Conservation (phyloP, 2,329 filamentous ascomycete genomes). For the Stagonosporopsis rhizophila region DNA sequence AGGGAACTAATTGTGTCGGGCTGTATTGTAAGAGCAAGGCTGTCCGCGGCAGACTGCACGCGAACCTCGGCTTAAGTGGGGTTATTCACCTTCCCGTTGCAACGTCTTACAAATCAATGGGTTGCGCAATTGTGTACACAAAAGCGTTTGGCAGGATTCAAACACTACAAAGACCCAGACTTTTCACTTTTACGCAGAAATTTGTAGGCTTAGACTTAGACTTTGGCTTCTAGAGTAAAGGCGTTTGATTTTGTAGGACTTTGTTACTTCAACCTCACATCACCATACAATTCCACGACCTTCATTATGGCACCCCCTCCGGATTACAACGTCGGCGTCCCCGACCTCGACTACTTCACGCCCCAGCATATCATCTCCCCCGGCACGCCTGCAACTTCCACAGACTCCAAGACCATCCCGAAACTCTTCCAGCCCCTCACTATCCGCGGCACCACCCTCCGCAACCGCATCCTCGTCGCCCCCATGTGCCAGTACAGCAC, state of each 20-base stretch:
- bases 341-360: constrained; percentile 54
- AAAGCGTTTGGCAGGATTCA: not conserved
- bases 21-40: not conserved
- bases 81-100: constrained; percentile 8
- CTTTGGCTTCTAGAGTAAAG: not conserved
- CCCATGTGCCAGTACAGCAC: constrained; percentile 51
- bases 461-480: constrained; percentile 48
- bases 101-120: constrained; percentile 17
- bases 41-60: constrained; percentile 4
- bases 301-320: constrained; percentile 24
- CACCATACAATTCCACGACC: not conserved
- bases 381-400: constrained; percentile 39
- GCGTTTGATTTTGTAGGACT: not conserved
- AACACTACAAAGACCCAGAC: too few relatives aligned
- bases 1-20: too few relatives aligned
- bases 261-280: not conserved
- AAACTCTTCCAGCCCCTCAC: constrained; percentile 47
- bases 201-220: not conserved
- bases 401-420: constrained; percentile 25
- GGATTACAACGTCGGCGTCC: constrained; percentile 38
- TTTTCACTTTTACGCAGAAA: too few relatives aligned
- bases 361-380: constrained; percentile 53
- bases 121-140: constrained; percentile 1
- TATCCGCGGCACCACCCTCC: constrained; percentile 45
- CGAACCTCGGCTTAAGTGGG: constrained; percentile 14